Percentiles rank a stretch among this genome's conserved stretches.
Evolutionary conservation across 495 filamentous ascomycete genomes (phyloP).

Genomic region (Pseudotulostoma volvatum): DNA sequence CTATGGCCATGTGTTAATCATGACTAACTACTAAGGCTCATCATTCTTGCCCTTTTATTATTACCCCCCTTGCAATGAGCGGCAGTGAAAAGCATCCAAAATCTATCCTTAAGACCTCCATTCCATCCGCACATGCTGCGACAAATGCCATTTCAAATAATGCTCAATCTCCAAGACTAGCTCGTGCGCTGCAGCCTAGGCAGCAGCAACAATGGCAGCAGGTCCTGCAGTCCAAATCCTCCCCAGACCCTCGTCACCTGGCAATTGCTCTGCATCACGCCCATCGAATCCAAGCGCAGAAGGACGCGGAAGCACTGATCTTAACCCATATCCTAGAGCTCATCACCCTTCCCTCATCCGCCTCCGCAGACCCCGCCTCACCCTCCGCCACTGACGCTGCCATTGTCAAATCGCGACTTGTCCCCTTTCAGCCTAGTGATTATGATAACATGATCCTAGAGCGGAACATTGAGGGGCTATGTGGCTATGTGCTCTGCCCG

Average conservation of each 20-base stretch:
- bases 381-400: constrained; percentile 40
- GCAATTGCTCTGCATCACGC: constrained; percentile 66
- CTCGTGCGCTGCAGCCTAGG: constrained; percentile 13
- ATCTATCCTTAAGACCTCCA: constrained; percentile 41
- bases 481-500: constrained; percentile 71
- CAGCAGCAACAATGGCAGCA: constrained; percentile 19
- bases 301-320: constrained; percentile 54
- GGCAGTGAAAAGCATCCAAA: too few relatives aligned
- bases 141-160: constrained; percentile 12
- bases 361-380: constrained; percentile 36
- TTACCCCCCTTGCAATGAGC: too few relatives aligned
- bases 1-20: too few relatives aligned
- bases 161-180: constrained; percentile 12
- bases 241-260: constrained; percentile 36
- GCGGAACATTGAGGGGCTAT: constrained; percentile 59
- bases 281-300: constrained; percentile 57
- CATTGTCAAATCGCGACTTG: constrained; percentile 40
- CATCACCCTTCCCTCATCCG: constrained; percentile 37
- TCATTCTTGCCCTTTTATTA: too few relatives aligned
- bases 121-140: constrained; percentile 20
- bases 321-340: constrained; percentile 54
- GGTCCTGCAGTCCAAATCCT: constrained; percentile 9
- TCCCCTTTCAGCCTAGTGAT: constrained; percentile 65
- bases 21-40: too few relatives aligned
- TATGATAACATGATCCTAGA: constrained; percentile 78